Evolutionary conservation across 1,139 yeast genomes (phyloP).

Genomic region (Lodderomyces orthopsilosis): DNA sequence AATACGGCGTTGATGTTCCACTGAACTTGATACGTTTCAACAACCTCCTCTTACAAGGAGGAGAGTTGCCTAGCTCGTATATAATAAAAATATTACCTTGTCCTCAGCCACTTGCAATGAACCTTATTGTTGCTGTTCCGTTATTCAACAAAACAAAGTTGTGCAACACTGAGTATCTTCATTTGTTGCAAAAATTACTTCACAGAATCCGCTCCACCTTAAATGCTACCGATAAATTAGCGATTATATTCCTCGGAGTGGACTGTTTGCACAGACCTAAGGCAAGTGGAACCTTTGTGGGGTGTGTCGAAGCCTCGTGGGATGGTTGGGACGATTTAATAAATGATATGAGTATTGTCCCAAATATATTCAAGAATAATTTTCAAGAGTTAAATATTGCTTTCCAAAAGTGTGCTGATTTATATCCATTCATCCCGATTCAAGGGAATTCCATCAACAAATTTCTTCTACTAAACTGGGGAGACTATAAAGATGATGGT

Average conservation of each 20-base stretch:
- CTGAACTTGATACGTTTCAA: constrained; percentile 37
- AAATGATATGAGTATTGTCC: constrained; percentile 36
- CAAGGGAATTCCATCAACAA: constrained; percentile 23
- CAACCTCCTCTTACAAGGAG: constrained; percentile 27
- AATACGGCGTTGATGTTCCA: constrained; percentile 35
- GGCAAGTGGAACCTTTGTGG: constrained; percentile 50
- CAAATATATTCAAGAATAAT: constrained; percentile 19
- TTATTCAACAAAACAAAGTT: constrained; percentile 32
- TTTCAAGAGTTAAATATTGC: constrained; percentile 26
- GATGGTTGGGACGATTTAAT: constrained; percentile 54
- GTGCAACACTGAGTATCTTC: constrained; percentile 33
- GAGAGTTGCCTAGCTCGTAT: constrained; percentile 39
- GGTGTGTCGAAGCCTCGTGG: constrained; percentile 53
- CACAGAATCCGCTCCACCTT: constrained; percentile 26
- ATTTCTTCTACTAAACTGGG: constrained; percentile 24
- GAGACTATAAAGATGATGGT: constrained; percentile 7
- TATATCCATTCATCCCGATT: constrained; percentile 28
- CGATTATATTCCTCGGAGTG: constrained; percentile 53
- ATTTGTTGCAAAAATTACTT: constrained; percentile 25
- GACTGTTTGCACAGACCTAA: constrained; percentile 35
- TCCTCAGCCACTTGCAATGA: constrained; percentile 42
- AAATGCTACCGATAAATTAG: constrained; percentile 48
- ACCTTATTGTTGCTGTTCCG: constrained; percentile 48
- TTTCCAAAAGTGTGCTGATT: constrained; percentile 31
- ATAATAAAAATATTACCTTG: constrained; percentile 35